These are phyloP conservation scores for Xylariaceae sp. DNA, from an alignment of 2,329 filamentous ascomycete species.

Conservation along the genomic window DNA sequence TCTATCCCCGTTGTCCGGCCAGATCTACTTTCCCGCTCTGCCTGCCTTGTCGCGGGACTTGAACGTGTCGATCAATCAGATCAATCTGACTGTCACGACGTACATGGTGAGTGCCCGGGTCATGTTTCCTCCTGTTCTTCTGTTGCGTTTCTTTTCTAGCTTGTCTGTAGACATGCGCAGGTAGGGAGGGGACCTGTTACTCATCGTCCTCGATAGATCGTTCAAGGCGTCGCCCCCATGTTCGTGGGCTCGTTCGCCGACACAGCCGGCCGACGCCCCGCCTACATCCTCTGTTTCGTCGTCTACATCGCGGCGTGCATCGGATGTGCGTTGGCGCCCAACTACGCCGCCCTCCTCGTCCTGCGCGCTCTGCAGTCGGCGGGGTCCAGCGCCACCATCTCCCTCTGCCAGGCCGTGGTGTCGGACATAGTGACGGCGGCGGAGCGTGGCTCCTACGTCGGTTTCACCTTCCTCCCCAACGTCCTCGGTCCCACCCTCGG, in stretches of 20 bases:
- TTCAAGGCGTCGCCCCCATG: slow-evolving; percentile 48
- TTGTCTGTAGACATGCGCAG: not conserved
- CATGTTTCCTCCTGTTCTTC: slow-evolving; percentile 15
- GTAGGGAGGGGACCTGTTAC: slow-evolving; percentile 16
- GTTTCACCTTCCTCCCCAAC: slow-evolving; percentile 38
- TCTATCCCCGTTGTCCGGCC: slow-evolving; percentile 30
- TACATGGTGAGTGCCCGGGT: slow-evolving; percentile 26
- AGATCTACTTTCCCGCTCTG: slow-evolving; percentile 43
- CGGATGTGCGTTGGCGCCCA: slow-evolving; percentile 40
- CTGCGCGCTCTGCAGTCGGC: slow-evolving; percentile 46
- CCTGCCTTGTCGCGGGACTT: slow-evolving; percentile 36
- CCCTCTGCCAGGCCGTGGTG: slow-evolving; percentile 48
- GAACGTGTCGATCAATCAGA: slow-evolving; percentile 30
- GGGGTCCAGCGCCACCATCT: slow-evolving; percentile 49
- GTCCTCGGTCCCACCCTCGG: slow-evolving; percentile 37
- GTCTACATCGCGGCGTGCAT: slow-evolving; percentile 43
- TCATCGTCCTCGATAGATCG: slow-evolving; percentile 35
- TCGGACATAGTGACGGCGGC: slow-evolving; percentile 51
- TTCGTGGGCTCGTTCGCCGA: slow-evolving; percentile 47
- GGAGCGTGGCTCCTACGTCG: slow-evolving; percentile 51
- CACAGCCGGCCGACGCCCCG: slow-evolving; percentile 39
- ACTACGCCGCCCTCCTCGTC: slow-evolving; percentile 40
- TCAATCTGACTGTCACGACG: slow-evolving; percentile 33
- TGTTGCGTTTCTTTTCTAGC: not conserved
- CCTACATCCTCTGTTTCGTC: slow-evolving; percentile 42